Evolutionary conservation across 2,329 filamentous ascomycete species (phyloP).

Genomic region (Bipolaris cookei): DNA sequence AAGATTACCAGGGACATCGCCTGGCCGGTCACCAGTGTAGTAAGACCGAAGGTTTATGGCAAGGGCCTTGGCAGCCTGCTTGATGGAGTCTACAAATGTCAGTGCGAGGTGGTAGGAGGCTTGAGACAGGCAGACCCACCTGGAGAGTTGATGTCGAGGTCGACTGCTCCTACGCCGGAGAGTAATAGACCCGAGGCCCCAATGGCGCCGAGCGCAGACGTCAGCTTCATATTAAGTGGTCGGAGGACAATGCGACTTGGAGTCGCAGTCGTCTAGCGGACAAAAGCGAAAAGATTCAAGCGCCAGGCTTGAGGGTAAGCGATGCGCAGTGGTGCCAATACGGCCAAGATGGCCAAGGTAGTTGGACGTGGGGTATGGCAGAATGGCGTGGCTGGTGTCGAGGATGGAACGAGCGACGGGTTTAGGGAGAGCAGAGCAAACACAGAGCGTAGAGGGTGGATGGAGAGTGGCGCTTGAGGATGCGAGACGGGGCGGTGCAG

Average conservation of each 20-base stretch:
- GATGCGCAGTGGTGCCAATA: constrained; percentile 6
- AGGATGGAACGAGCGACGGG: constrained; percentile 41
- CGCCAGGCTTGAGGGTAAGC: constrained; percentile 29
- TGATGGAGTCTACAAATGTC: constrained; percentile 63
- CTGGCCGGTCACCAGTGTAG: constrained; percentile 68
- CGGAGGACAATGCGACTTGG: constrained; percentile 6
- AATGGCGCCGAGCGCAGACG: constrained; percentile 38
- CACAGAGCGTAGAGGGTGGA: constrained; percentile 11
- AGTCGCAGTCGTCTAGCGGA: constrained; percentile 11
- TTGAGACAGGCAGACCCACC: constrained; percentile 28
- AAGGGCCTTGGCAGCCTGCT: constrained; percentile 65
- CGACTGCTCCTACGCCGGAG: constrained; percentile 41
- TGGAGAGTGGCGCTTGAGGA: background rate
- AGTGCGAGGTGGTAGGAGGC: constrained; percentile 11
- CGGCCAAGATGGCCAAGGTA: background rate
- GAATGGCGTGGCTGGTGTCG: constrained; percentile 27
- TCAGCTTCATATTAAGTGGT: constrained; percentile 45
- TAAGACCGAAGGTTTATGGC: constrained; percentile 68
- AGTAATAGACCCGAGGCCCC: constrained; percentile 42
- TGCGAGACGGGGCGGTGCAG: constrained; percentile 13
- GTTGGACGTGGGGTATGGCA: constrained; percentile 11
- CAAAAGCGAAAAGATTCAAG: constrained; percentile 32
- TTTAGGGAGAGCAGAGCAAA: constrained; percentile 22
- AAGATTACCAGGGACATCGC: constrained; percentile 65
- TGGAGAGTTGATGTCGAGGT: constrained; percentile 36